A percentile compares a stretch with the other conserved stretches of the same genome.
These are phyloP conservation scores for Beauveria medogensis DNA, from an alignment of 2,329 filamentous ascomycete genomes.

Conservation along the genomic window DNA sequence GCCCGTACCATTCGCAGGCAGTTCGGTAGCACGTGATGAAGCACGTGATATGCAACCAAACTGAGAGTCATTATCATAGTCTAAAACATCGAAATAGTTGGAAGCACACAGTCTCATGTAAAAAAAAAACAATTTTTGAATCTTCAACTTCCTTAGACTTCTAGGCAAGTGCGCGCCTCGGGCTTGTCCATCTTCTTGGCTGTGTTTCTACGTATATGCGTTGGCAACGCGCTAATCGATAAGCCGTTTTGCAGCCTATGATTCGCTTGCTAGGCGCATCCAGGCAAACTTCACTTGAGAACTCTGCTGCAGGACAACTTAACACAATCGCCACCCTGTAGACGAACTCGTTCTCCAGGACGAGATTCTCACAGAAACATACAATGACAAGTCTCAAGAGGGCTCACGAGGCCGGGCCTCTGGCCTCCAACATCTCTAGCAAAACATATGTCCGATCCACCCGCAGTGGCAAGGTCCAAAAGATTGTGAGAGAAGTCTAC, in stretches of 20 bases:
- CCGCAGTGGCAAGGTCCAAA: conserved; percentile 93
- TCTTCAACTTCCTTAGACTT: background rate
- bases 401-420: conserved; percentile 41
- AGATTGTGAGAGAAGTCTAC: conserved; percentile 96
- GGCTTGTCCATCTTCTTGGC: background rate
- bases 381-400: conserved; percentile 60
- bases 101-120: background rate
- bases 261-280: conserved; percentile 15
- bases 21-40: background rate
- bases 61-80: background rate
- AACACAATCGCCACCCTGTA: background rate
- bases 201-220: conserved; percentile 1
- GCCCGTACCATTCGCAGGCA: too few species aligned
- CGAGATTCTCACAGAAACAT: background rate
- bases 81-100: background rate
- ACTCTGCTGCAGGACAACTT: background rate
- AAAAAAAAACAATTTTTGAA: background rate
- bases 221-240: conserved; percentile 14
- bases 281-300: conserved; percentile 5
- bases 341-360: background rate
- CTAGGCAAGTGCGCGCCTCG: background rate
- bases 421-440: conserved; percentile 73
- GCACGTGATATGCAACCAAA: background rate
- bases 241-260: conserved; percentile 22
- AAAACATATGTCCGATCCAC: conserved; percentile 95